Percentiles rank a stretch among this genome's conserved stretches.
Evolutionary conservation across 139 green algal species (phyloP).

Genomic region (Deuterostichococcus epilithicus): DNA sequence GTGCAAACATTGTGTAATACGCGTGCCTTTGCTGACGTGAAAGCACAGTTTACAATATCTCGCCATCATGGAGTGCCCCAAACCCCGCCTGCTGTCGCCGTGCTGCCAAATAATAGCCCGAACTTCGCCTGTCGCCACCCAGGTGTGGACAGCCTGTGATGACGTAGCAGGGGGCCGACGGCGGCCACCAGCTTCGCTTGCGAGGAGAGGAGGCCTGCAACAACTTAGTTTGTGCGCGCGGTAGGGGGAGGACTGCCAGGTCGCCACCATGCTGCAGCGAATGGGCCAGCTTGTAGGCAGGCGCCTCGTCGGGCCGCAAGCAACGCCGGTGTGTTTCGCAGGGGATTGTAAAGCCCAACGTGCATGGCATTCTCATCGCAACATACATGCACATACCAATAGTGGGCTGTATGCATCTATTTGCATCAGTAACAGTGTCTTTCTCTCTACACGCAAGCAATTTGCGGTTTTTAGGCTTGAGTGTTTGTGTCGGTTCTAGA

Average conservation of each 20-base stretch:
- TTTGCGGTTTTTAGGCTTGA: no score
- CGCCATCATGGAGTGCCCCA: no score
- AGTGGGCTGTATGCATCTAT: neutral
- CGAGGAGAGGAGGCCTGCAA: neutral
- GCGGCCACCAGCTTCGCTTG: neutral
- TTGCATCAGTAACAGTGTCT: neutral
- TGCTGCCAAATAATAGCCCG: no score
- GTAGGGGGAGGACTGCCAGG: neutral
- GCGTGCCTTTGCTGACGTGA: no score
- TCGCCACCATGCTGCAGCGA: neutral
- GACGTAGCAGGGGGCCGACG: neutral
- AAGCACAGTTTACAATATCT: no score
- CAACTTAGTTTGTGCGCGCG: neutral
- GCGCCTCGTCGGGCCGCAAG: neutral
- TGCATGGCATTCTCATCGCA: neutral
- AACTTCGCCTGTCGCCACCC: no score
- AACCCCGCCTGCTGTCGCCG: no score
- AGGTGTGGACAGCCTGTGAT: no score
- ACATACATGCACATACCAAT: neutral
- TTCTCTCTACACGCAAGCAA: neutral
- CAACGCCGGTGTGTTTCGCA: neutral
- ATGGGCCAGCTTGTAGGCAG: neutral
- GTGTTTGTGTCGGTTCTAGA: no score
- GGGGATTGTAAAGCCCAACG: no score
- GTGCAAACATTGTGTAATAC: no score